These are phyloP conservation scores for Fraxinus cuspidata DNA, from an alignment of 257 asterid species.

Conservation along the genomic window DNA sequence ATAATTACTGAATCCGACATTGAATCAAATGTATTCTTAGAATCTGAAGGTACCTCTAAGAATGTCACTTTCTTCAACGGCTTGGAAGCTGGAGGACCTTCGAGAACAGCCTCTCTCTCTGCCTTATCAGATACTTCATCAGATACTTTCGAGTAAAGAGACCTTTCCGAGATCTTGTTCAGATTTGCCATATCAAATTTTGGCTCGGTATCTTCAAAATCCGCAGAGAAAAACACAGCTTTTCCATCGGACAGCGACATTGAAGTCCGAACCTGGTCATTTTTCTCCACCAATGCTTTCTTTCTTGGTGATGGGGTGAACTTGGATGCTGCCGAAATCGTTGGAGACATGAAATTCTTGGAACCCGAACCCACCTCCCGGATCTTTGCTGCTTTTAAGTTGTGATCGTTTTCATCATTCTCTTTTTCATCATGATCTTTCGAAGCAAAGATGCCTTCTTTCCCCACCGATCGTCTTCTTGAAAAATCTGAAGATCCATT, in stretches of 20 bases:
- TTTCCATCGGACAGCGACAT: slow-evolving; percentile 70
- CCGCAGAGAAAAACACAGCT: slow-evolving; percentile 57
- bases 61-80: slow-evolving; percentile 55
- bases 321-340: slow-evolving; percentile 93
- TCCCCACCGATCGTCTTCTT: slow-evolving; percentile 39
- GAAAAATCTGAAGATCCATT: slow-evolving; percentile 43
- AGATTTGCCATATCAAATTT: slow-evolving; percentile 32
- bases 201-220: slow-evolving; percentile 28
- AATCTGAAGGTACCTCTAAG: slow-evolving; percentile 38
- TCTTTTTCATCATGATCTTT: slow-evolving; percentile 65
- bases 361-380: slow-evolving; percentile 39
- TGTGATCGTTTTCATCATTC: slow-evolving; percentile 50
- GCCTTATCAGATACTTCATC: slow-evolving; percentile 22
- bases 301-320: slow-evolving; percentile 80
- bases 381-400: slow-evolving; percentile 37
- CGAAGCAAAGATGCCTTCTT: slow-evolving; percentile 27
- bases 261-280: slow-evolving; percentile 74
- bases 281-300: slow-evolving; percentile 80
- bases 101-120: slow-evolving; percentile 30
- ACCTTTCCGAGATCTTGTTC: slow-evolving; percentile 14
- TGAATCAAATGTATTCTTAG: slow-evolving; percentile 23
- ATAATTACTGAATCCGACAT: slow-evolving; percentile 30
- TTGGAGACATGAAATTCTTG: slow-evolving; percentile 87
- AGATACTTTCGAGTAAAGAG: slow-evolving; percentile 18
- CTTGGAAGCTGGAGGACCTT: slow-evolving; percentile 44